Base-by-base conservation (phyloP, 805 yeast genomes). In the Saturnispora saitoi region DNA sequence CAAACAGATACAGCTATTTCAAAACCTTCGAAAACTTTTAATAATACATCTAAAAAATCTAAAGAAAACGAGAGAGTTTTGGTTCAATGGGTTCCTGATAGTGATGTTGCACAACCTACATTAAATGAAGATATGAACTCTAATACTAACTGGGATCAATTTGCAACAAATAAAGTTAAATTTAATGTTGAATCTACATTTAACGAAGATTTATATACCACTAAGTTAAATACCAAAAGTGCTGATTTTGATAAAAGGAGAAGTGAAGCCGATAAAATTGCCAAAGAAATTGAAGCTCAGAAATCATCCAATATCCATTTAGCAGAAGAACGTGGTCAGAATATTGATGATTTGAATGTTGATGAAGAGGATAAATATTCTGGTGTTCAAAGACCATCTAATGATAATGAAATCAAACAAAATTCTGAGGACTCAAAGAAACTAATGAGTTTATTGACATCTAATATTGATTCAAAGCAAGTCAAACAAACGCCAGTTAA, bases 361-460 rank as follows among this genome's bases (percentile, higher is more conserved):
- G 98, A 93, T 65, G 99, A 93, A 68, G 99, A 93, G 65, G 96
- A 90, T 65, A 86, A 86, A 66, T 93, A 90, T 62, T 88, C 96
- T 4, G 97, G 97, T 45, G 99, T 89, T 41, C 81, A 76, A 50
- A 77, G 93, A 59, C 38, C 38, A 34, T 71, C 80, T 49, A 41
- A 32, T 19, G 26, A 20, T 14, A 24, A 9, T 37, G 41, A 37
- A 22, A 11, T n/a, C 4, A 15, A 44, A 12, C 32, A 52, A 17
- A 54, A 56, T 22, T 59, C 58, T 11, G 62, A 58, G 32, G 61
- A 61, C 12, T 51, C 48, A 15, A 46, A 48, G 26, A 51, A 58
- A 32, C 50, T 63, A 28, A 54, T 63, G 60, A 63, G 56, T 12
- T 56, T 63, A 59, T 51, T 64, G 34, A 47, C 29, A 17, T 29